phyloP scores from a whole-genome alignment of 495 filamentous ascomycete genomes.

The Aspergillus nidulans region DNA sequence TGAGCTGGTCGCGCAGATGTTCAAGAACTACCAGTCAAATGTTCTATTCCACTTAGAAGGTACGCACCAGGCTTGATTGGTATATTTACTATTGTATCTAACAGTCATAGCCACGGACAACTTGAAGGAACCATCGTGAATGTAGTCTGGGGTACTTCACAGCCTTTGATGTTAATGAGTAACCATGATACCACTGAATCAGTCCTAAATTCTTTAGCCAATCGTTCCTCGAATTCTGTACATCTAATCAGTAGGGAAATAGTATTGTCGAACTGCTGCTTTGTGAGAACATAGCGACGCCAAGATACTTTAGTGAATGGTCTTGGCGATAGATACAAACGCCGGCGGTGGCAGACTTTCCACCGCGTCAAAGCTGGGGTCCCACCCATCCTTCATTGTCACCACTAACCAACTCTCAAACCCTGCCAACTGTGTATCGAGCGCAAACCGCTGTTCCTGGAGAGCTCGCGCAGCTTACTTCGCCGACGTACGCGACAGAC shows the following conservation, averaged over 20 bases:
- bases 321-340: slow-evolving; percentile 21
- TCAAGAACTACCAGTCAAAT: slow-evolving; percentile 99
- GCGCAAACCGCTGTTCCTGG: neutral
- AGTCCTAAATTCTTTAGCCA: neutral
- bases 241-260: neutral
- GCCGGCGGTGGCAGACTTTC: slow-evolving; percentile 17
- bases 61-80: slow-evolving; percentile 30
- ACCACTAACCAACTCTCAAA: neutral
- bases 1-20: slow-evolving; percentile 97
- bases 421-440: neutral
- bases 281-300: neutral
- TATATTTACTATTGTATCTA: neutral
- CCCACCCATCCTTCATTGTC: slow-evolving; percentile 3
- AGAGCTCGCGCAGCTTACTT: neutral
- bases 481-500: slow-evolving; percentile 11
- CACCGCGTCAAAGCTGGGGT: slow-evolving; percentile 14
- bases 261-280: neutral
- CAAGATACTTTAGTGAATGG: neutral
- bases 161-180: neutral
- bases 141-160: neutral
- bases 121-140: slow-evolving; percentile 64
- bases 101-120: slow-evolving; percentile 68
- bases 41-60: slow-evolving; percentile 97
- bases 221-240: neutral
- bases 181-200: neutral